Conservation (phyloP, 192 early-diverging fungal genomes). For the Coemansia sp. region DNA sequence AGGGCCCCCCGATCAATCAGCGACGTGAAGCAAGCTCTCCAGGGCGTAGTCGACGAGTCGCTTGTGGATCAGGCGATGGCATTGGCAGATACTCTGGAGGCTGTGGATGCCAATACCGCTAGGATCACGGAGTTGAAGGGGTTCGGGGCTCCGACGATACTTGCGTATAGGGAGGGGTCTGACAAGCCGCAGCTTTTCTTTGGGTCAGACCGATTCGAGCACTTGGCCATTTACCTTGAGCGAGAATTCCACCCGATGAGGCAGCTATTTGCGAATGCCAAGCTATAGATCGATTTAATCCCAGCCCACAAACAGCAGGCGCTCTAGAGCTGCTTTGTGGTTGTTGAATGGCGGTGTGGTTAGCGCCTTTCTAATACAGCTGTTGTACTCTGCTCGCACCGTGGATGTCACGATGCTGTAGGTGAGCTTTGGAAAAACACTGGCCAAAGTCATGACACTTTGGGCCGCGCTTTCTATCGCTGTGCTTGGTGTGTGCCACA, state of each 20-base stretch:
- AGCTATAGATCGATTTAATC: background rate
- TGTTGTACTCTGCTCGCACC: background rate
- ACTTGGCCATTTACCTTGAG: slow-evolving; percentile 36
- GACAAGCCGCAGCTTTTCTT: slow-evolving; percentile 40
- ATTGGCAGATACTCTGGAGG: slow-evolving; percentile 9
- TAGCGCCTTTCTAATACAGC: background rate
- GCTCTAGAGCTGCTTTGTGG: background rate
- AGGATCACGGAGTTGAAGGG: slow-evolving; percentile 18
- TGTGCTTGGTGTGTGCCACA: background rate
- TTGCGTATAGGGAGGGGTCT: slow-evolving; percentile 15
- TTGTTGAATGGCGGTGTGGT: background rate
- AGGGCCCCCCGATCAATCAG: slow-evolving; percentile 21
- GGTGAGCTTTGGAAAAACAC: background rate
- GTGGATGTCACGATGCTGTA: background rate
- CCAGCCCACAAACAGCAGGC: background rate
- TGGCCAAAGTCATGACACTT: background rate
- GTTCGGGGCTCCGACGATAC: slow-evolving; percentile 45
- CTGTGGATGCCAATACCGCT: slow-evolving; percentile 18
- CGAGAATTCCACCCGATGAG: slow-evolving; percentile 40
- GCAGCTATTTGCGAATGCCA: slow-evolving; percentile 39
- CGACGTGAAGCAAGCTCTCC: slow-evolving; percentile 28
- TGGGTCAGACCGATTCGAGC: slow-evolving; percentile 48
- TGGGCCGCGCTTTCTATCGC: background rate
- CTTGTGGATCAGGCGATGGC: slow-evolving; percentile 27
- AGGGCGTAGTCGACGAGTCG: slow-evolving; percentile 2